Evolutionary conservation across 331 rosid genomes (phyloP).

Genomic region (Prunus yedoensis): DNA sequence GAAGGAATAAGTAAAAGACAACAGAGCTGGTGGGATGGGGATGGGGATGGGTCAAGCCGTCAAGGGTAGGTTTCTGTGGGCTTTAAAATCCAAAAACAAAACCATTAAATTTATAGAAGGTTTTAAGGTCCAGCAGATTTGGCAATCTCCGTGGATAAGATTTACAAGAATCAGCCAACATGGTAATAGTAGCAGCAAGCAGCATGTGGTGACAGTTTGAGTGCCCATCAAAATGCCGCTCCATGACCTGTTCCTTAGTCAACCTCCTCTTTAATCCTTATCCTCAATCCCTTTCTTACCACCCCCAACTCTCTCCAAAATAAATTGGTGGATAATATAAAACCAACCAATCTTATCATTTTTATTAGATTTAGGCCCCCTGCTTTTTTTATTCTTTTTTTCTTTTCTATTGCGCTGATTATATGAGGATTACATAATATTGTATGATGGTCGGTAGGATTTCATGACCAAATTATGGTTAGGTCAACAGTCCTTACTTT

Average conservation of each 20-base stretch:
- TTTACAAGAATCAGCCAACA: neutral
- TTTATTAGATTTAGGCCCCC: neutral
- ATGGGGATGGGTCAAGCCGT: neutral
- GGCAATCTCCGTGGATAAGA: constrained; percentile 12
- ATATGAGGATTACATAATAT: too few species aligned
- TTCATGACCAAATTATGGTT: neutral
- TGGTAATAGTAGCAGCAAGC: neutral
- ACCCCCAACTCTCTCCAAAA: neutral
- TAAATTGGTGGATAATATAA: neutral
- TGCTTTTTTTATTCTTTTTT: too few species aligned
- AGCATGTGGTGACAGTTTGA: constrained; percentile 44
- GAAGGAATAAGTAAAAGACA: neutral
- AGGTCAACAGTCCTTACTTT: neutral
- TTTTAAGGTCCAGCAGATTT: neutral
- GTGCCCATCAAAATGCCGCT: constrained; percentile 29
- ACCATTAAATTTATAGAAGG: neutral
- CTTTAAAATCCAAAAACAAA: neutral
- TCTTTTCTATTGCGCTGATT: too few species aligned
- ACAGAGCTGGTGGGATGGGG: neutral
- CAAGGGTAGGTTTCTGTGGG: constrained; percentile 4
- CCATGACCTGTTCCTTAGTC: constrained; percentile 24
- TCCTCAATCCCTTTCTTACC: constrained; percentile 13
- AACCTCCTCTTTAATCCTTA: constrained; percentile 25
- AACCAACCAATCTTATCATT: neutral
- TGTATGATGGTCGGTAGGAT: too few species aligned